These are phyloP conservation scores for Peribolospora kevripleyi DNA, from an alignment of 768 basidiomycete species.

Conservation along the genomic window DNA sequence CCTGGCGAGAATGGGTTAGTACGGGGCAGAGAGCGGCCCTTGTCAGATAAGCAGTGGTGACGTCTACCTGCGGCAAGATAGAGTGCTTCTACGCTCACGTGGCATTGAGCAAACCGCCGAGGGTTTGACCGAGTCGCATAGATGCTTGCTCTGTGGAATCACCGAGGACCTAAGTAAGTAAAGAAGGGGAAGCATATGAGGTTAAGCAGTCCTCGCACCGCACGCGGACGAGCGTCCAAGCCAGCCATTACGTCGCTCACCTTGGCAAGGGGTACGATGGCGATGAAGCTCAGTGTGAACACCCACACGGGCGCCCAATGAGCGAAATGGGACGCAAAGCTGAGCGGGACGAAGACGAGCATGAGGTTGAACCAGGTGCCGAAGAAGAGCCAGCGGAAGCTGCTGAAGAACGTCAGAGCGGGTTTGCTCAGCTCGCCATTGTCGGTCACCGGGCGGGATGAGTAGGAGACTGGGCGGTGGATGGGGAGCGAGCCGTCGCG, in stretches of 20 bases:
- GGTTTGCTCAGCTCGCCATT: too few species aligned
- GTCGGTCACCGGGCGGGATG: too few species aligned
- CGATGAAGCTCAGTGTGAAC: slow-evolving; percentile 50
- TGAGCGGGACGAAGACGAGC: slow-evolving; percentile 55
- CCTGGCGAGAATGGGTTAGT: slow-evolving; percentile 1
- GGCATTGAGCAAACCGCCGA: slow-evolving; percentile 68
- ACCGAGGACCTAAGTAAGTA: slow-evolving; percentile 8
- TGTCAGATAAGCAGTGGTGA: neutral
- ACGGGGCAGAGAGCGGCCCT: neutral
- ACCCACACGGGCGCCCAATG: slow-evolving; percentile 28
- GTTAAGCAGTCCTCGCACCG: slow-evolving; percentile 62
- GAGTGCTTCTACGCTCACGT: slow-evolving; percentile 16
- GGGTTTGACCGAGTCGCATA: slow-evolving; percentile 50
- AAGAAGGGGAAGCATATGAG: slow-evolving; percentile 13
- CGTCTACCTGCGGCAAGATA: neutral
- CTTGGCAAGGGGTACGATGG: slow-evolving; percentile 69
- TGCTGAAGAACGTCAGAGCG: too few species aligned
- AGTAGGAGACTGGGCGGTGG: too few species aligned
- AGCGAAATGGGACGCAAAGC: slow-evolving; percentile 35
- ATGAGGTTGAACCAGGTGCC: slow-evolving; percentile 30
- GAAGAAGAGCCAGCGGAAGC: too few species aligned
- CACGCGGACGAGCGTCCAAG: neutral
- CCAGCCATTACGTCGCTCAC: slow-evolving; percentile 22
- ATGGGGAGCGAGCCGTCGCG: too few species aligned
- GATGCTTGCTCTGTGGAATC: slow-evolving; percentile 20